phyloP scores from a whole-genome alignment of 176 grass and related monocot species.

The Alloteropsis semialata region DNA sequence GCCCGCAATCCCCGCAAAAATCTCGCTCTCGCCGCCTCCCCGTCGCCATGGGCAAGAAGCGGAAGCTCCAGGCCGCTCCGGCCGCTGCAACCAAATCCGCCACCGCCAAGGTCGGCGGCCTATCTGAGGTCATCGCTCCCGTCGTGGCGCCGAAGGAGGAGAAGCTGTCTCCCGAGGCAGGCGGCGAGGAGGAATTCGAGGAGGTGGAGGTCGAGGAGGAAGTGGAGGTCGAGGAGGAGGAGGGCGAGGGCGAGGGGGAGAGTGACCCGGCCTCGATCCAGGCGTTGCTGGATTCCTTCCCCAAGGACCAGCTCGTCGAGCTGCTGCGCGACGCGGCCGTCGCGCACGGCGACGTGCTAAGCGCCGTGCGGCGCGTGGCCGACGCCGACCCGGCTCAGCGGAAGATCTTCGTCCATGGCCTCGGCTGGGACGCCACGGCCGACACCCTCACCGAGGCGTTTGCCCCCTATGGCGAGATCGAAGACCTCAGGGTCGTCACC shows the following conservation, averaged over 20 bases:
- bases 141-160: not conserved
- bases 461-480: conserved; percentile 79
- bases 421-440: conserved; percentile 85
- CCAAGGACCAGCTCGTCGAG: conserved; percentile 91
- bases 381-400: conserved; percentile 79
- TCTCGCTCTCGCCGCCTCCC: not conserved
- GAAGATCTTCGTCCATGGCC: conserved; percentile 94
- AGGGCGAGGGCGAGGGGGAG: conserved; percentile 41
- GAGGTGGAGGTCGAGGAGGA: conserved; percentile 11
- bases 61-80: conserved; percentile 55
- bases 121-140: not conserved
- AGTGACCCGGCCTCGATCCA: conserved; percentile 63
- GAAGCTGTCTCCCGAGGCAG: conserved; percentile 1
- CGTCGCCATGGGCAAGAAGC: conserved; percentile 81
- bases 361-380: conserved; percentile 45
- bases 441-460: conserved; percentile 68
- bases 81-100: not conserved
- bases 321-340: conserved; percentile 73
- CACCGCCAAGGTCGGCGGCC: not conserved
- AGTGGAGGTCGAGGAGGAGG: conserved; percentile 10
- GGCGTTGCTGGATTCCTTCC: conserved; percentile 68
- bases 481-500: conserved; percentile 81
- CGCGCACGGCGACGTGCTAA: conserved; percentile 54
- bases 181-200: conserved; percentile 22
- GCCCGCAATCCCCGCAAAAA: not conserved